phyloP scores from a whole-genome alignment of 2,329 filamentous ascomycete species.

The Lasiodiplodia citricola region DNA sequence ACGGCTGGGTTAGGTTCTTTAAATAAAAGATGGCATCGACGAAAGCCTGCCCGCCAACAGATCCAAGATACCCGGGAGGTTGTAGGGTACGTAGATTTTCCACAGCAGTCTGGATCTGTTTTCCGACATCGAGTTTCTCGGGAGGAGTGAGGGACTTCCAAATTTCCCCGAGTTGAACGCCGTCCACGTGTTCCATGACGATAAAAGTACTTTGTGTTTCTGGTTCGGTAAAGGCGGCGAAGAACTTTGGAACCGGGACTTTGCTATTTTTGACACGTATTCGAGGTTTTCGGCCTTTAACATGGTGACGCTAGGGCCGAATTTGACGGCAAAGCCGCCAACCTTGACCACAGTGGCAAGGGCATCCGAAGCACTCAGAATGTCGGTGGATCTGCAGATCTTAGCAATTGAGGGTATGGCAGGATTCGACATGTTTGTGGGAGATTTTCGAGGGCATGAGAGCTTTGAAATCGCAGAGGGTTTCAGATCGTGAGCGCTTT shows the following conservation, averaged over 20 bases:
- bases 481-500: too few species aligned
- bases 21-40: conserved; percentile 26
- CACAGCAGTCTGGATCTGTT: conserved; percentile 27
- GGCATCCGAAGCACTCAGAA: conserved; percentile 25
- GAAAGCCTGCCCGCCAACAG: conserved; percentile 16
- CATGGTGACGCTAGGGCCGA: conserved; percentile 11
- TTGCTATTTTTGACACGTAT: conserved; percentile 22
- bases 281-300: conserved; percentile 24
- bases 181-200: conserved; percentile 31
- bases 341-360: conserved; percentile 23
- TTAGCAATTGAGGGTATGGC: conserved; percentile 22
- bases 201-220: conserved; percentile 26
- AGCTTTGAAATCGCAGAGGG: too few species aligned
- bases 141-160: conserved; percentile 22
- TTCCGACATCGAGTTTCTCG: conserved; percentile 27
- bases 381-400: conserved; percentile 12
- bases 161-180: conserved; percentile 25
- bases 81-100: conserved; percentile 27
- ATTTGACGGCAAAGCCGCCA: conserved; percentile 27
- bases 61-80: conserved; percentile 26
- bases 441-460: background rate
- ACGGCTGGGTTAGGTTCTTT: background rate
- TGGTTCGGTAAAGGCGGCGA: conserved; percentile 19
- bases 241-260: conserved; percentile 24
- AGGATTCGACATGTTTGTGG: background rate